These are phyloP conservation scores for Rhodotorula sp. DNA, from an alignment of 1,284 basidiomycete genomes.

Conservation along the genomic window DNA sequence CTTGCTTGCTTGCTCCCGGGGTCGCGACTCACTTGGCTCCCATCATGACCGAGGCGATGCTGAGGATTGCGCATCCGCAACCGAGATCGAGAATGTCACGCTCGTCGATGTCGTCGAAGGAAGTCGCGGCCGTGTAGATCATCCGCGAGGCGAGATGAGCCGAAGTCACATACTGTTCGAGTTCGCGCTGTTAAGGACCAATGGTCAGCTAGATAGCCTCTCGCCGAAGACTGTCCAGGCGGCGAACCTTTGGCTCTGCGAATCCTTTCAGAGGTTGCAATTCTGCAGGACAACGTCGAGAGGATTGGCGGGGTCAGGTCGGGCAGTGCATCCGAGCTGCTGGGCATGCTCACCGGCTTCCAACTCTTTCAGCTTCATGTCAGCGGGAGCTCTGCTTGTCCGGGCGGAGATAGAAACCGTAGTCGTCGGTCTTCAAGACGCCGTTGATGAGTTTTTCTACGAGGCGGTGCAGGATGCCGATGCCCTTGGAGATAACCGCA, in stretches of 20 bases:
- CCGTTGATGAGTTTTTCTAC: no score
- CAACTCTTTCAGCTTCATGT: slow-evolving; percentile 38
- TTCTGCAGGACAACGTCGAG: slow-evolving; percentile 4
- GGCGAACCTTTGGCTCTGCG: slow-evolving; percentile 1
- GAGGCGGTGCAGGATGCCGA: no score
- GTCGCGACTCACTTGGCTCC: slow-evolving; percentile 38
- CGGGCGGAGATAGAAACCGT: no score
- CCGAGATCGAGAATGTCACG: slow-evolving; percentile 41
- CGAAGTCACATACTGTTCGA: slow-evolving; percentile 39
- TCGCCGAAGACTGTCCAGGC: no score
- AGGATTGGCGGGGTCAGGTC: no score
- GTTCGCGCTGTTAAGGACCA: slow-evolving; percentile 17
- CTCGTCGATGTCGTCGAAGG: slow-evolving; percentile 40
- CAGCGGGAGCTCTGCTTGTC: no score
- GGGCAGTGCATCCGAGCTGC: no score
- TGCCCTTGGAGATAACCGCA: no score
- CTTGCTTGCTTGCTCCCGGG: no score
- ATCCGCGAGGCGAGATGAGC: slow-evolving; percentile 38
- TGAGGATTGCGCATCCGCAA: slow-evolving; percentile 40
- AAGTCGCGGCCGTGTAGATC: slow-evolving; percentile 37
- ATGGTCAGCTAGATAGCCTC: not conserved
- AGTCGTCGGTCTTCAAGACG: no score
- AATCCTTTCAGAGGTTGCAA: slow-evolving; percentile 40
- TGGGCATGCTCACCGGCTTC: slow-evolving; percentile 17
- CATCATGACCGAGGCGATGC: slow-evolving; percentile 41